Evolutionary conservation across 257 asterid species (phyloP).

Genomic region (Knoxia roxburghii): DNA sequence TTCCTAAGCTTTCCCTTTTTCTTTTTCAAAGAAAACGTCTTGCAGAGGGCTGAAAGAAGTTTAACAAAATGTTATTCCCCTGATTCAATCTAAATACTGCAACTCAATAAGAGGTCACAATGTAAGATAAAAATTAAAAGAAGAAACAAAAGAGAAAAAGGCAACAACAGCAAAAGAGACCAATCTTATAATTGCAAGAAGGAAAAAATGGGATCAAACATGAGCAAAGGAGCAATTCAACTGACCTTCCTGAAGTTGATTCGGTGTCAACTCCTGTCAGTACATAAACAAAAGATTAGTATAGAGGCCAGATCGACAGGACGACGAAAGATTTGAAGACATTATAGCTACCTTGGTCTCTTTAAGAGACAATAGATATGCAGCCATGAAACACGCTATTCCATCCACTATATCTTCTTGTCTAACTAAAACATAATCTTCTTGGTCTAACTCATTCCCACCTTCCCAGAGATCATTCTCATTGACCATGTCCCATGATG

Average conservation of each 20-base stretch:
- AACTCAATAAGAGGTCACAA: background rate
- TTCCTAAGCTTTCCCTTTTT: conserved; percentile 85
- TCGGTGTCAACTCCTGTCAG: conserved; percentile 89
- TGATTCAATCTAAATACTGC: background rate
- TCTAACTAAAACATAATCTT: conserved; percentile 87
- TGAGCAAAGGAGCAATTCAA: conserved; percentile 1
- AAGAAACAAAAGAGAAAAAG: too few relatives aligned
- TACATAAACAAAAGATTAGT: background rate
- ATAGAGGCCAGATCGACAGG: background rate
- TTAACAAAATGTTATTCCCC: conserved; percentile 23
- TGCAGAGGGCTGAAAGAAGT: conserved; percentile 71
- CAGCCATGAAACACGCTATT: conserved; percentile 98
- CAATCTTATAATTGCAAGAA: background rate
- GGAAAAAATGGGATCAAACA: background rate
- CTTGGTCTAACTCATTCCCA: conserved; percentile 56
- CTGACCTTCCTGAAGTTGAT: conserved; percentile 93
- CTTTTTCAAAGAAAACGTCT: conserved; percentile 84
- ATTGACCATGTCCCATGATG: conserved; percentile 91
- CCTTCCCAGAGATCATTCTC: conserved; percentile 90
- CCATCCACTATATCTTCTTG: conserved; percentile 98
- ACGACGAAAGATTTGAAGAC: background rate
- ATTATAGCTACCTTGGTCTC: conserved; percentile 65
- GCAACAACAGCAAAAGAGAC: background rate
- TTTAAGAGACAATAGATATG: conserved; percentile 77
- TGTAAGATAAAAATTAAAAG: background rate